Evolutionary conservation across 768 basidiomycete genomes (phyloP).

Genomic region (Imleria badia): DNA sequence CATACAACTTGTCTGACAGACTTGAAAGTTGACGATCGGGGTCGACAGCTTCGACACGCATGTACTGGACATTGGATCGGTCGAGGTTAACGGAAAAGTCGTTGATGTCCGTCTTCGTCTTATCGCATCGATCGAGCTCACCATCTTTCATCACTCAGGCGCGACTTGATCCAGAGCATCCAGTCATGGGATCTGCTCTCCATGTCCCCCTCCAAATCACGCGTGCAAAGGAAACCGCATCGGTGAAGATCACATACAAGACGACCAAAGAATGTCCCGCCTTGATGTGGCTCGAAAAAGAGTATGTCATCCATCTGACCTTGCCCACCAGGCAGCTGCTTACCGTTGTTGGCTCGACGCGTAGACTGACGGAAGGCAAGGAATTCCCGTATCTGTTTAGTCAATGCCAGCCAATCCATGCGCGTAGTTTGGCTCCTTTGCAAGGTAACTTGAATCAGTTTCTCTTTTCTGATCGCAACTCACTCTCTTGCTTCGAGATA

Average conservation of each 20-base stretch:
- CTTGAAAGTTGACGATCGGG: background rate
- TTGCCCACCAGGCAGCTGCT: background rate
- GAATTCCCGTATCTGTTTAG: constrained; percentile 85
- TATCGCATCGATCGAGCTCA: background rate
- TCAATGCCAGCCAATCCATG: constrained; percentile 92
- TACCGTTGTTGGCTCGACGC: background rate
- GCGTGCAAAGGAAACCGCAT: constrained; percentile 35
- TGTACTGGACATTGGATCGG: constrained; percentile 52
- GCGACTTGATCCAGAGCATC: constrained; percentile 54
- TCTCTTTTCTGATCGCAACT: background rate
- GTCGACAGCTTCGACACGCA: constrained; percentile 50
- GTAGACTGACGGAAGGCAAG: constrained; percentile 84
- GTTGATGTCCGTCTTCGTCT: constrained; percentile 42
- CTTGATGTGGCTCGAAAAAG: constrained; percentile 84
- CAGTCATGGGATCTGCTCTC: constrained; percentile 77
- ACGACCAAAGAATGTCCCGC: constrained; percentile 78
- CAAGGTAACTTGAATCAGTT: constrained; percentile 53
- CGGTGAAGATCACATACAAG: constrained; percentile 60
- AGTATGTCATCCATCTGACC: constrained; percentile 38
- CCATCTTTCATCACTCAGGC: constrained; percentile 29
- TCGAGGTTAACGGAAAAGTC: constrained; percentile 46
- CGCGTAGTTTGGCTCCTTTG: constrained; percentile 72
- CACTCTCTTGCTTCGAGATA: constrained; percentile 49
- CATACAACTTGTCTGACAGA: background rate
- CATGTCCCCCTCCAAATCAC: constrained; percentile 50